Evolutionary conservation across 495 filamentous ascomycete genomes (phyloP), one percentile per base, ranked within the genome.

Genomic region (Copromyces sp.): DNA sequence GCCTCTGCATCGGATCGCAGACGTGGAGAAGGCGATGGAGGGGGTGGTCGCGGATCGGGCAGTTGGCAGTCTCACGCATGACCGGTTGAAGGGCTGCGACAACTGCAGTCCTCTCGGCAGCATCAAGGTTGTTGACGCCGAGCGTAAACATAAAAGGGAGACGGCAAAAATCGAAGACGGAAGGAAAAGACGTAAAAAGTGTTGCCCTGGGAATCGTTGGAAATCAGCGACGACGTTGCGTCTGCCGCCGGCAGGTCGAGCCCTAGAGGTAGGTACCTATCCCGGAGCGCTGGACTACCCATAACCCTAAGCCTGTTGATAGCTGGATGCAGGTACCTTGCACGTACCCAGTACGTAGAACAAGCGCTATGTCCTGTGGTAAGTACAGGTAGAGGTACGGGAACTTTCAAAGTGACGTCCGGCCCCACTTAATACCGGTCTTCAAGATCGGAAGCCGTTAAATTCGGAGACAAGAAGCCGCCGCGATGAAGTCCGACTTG

Each of bases 41-140:
- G 53, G 53, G 29, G 14, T 65, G 53, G 29, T 65, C 53, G 29
- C 41, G n/a, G 44, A 74, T 65, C 74, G 75, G 73, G 73, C 73
- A 53, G 72, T 72, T 74, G 76, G 74, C 73, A 73, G 74, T 29
- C 59, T 68, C 74, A 72, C 61, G 74, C 75, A 77, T 78, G 76
- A 72, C 71, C 78, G 79, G 75, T 78, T 75, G 59, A 81, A 76
- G 77, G 77, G 79, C 74, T 78, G 80, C 77, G 77, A 81, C 72
- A 79, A 75, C 75, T 78, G 79, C 24, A 79, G 74, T 68, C 80
- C 80, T 78, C 76, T 77, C 70, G 78, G 72, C 72, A 77, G 80
- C 82, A 84, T 84, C 77, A 82, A 82, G 72, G 44, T 71, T 72
- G 75, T 78, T 41, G 70, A 35, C 29, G 44, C 65, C 73, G 72